Base-by-base conservation (phyloP, 106 monocot species). In the Vanilla planifolia region DNA sequence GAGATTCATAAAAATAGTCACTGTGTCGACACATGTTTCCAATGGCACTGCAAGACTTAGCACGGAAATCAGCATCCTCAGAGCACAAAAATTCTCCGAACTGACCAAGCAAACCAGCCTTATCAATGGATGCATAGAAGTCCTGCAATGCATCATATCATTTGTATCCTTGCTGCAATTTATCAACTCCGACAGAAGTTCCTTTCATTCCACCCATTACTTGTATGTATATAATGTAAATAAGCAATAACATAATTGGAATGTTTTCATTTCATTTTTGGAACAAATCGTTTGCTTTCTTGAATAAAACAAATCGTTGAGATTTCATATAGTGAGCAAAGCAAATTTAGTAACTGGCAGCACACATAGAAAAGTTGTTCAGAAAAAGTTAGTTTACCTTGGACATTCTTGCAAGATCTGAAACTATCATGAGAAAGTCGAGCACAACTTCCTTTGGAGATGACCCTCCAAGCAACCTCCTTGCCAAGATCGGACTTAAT, bases 11-110 rank as follows among this genome's bases (percentile, higher is more conserved):
- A 66, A 98, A 98, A 37, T 88, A 92, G 55, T 84, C 62, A 68
- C 81, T 85, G 46, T 98, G 92, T 3, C 98, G 73, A 47, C 98
- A 98, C 98, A 92, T 92, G 69, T 98, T 98, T 68, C 98, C 98
- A 62, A 98, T 63, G 59, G 82, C 98, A 87, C 85, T 92, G 73
- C 98, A 98, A 59, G 88, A 66, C 65, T 98, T 92, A 63, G 92
- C 74, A 61, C 92, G 90, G 28, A 98, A 44, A 77, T 92, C 85
- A 65, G 83, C 72, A 68, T 85, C 82, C 32, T 88, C 92, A 63
- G 51, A 68, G 34, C 58, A 71, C 59, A 98, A 48, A 55, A 62
- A 88, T 5, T 67, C 67, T 69, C 82, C 92, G 63, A 98, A 45
- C 41, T 75, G 77, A n/a, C 58, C 82, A 19, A 98, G 59, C 47